Percentiles rank a stretch among this genome's conserved stretches.
Conservation (phyloP, 208 protist genomes). For the Trypanosoma lewisi region DNA sequence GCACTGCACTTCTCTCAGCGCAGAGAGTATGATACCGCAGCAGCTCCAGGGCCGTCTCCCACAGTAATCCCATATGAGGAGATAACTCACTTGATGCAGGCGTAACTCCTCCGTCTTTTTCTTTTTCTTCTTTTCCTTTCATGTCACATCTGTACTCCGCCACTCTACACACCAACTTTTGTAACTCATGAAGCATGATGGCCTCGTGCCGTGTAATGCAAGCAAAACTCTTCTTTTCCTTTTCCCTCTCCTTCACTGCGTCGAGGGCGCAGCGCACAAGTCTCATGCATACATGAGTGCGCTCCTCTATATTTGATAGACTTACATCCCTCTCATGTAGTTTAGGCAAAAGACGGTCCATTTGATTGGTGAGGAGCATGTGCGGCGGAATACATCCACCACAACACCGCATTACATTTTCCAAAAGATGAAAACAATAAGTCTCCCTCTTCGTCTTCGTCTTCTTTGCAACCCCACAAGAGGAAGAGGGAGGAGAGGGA, state of each 20-base stretch:
- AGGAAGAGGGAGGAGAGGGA: background rate
- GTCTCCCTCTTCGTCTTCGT: too few relatives aligned
- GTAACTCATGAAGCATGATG: constrained; percentile 37
- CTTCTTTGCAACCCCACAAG: too few relatives aligned
- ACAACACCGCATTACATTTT: constrained; percentile 16
- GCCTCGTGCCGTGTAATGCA: constrained; percentile 12
- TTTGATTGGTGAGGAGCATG: constrained; percentile 55
- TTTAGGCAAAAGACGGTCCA: constrained; percentile 47
- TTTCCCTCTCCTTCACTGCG: background rate
- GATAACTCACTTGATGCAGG: background rate
- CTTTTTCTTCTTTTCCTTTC: constrained; percentile 2
- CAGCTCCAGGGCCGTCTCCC: constrained; percentile 24
- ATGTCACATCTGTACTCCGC: constrained; percentile 17
- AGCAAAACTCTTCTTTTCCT: too few relatives aligned
- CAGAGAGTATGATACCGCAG: too few relatives aligned
- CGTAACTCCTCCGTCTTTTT: background rate
- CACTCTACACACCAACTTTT: constrained; percentile 52
- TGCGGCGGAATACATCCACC: constrained; percentile 38
- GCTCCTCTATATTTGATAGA: background rate
- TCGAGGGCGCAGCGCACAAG: constrained; percentile 11
- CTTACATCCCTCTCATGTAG: background rate
- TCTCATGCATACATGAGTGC: constrained; percentile 6
- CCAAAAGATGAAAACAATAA: constrained; percentile 3
- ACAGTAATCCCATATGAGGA: constrained; percentile 6
- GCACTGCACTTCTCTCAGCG: too few relatives aligned